These are phyloP conservation scores for Aureobasidium sp. DNA, from an alignment of 2,329 filamentous ascomycete genomes.

Conservation along the genomic window DNA sequence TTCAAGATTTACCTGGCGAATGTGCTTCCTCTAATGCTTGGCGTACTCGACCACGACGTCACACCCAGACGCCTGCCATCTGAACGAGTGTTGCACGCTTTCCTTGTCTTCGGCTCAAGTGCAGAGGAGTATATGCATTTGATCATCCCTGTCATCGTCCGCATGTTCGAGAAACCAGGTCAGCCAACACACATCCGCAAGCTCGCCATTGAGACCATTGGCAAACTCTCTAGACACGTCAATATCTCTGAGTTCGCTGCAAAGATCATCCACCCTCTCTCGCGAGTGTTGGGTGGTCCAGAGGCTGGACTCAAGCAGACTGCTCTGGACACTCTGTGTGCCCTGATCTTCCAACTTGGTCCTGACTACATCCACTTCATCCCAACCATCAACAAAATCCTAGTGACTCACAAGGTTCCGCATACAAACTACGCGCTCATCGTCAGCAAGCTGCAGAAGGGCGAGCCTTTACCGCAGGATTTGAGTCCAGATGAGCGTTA, in stretches of 20 bases:
- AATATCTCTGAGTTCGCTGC: slow-evolving; percentile 96
- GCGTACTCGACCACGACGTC: slow-evolving; percentile 78
- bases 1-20: slow-evolving; percentile 94
- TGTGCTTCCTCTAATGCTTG: slow-evolving; percentile 85
- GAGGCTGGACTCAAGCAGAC: slow-evolving; percentile 68
- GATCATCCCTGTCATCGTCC: slow-evolving; percentile 90
- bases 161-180: slow-evolving; percentile 81
- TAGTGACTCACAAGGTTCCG: slow-evolving; percentile 70
- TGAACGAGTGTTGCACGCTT: slow-evolving; percentile 85
- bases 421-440: slow-evolving; percentile 93
- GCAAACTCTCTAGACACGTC: slow-evolving; percentile 87
- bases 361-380: slow-evolving; percentile 94
- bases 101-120: slow-evolving; percentile 90
- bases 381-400: slow-evolving; percentile 78
- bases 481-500: slow-evolving; percentile 80
- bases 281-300: slow-evolving; percentile 64
- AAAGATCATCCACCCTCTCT: slow-evolving; percentile 89
- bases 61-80: slow-evolving; percentile 70
- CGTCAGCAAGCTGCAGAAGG: slow-evolving; percentile 86
- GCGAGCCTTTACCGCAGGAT: slow-evolving; percentile 89
- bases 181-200: slow-evolving; percentile 74
- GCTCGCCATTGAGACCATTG: slow-evolving; percentile 87
- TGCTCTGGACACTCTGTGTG: slow-evolving; percentile 87
- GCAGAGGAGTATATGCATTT: slow-evolving; percentile 99
- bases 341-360: slow-evolving; percentile 89